Conservation (phyloP, 805 yeast genomes). For the Zygosaccharomyces lentus region DNA sequence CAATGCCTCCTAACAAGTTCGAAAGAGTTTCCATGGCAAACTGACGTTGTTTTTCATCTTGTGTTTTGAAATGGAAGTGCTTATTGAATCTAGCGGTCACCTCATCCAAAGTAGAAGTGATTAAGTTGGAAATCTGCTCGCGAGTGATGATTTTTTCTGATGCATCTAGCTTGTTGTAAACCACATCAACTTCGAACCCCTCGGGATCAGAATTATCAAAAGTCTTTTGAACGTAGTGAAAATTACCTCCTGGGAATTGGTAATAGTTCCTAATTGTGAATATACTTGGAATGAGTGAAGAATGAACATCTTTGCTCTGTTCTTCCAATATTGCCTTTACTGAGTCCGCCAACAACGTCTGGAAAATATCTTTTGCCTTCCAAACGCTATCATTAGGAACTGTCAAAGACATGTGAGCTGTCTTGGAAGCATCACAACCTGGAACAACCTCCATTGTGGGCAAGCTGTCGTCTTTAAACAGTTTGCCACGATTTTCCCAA, state of each 20-base stretch:
- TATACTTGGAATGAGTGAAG: conserved; percentile 38
- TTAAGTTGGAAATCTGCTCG: conserved; percentile 22
- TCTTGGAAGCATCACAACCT: conserved; percentile 50
- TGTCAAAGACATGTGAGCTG: conserved; percentile 63
- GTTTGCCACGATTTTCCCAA: conserved; percentile 47
- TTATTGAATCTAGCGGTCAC: conserved; percentile 44
- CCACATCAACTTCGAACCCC: conserved; percentile 65
- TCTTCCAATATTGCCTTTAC: conserved; percentile 41
- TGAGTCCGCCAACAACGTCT: conserved; percentile 65
- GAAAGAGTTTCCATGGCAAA: conserved; percentile 81
- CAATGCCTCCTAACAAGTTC: conserved; percentile 83
- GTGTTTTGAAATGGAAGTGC: conserved; percentile 44
- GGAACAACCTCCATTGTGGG: conserved; percentile 32
- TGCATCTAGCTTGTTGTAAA: conserved; percentile 49
- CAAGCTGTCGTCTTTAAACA: conserved; percentile 25
- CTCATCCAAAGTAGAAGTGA: conserved; percentile 21
- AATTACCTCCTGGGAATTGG: conserved; percentile 58
- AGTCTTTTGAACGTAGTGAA: conserved; percentile 73
- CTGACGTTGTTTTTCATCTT: conserved; percentile 37
- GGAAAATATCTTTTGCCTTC: conserved; percentile 73
- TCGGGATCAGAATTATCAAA: conserved; percentile 50
- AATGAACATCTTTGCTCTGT: conserved; percentile 22
- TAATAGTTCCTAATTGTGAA: conserved; percentile 56
- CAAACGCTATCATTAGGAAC: conserved; percentile 72
- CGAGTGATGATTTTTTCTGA: conserved; percentile 36